Evolutionary conservation across 345 rosid genomes (phyloP), one percentile per base, ranked within the genome.

Genomic region (Anastatica hierochuntica): DNA sequence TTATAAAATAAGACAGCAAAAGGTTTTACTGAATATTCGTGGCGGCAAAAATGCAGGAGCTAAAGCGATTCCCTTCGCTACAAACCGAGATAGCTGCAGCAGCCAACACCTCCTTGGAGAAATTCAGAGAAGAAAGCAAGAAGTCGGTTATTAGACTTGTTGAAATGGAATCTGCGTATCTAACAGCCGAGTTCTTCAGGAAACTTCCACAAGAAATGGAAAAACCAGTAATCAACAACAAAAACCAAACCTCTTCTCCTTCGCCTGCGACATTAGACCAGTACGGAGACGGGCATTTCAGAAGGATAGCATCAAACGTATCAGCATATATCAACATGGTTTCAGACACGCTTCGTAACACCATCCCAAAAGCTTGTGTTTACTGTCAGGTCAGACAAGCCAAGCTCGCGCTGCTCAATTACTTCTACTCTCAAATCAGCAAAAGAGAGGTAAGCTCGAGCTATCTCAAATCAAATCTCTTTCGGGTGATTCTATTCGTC

Each of bases 361-460:
- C 80, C 19, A 72, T 85, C 17, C 95, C 95, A 2, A 85, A 85
- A 61, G 85, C 95, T 10, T 74, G 80, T 52, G 90, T 82, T 18
- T 60, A 80, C 43, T 85, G 95, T 68, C 95, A 85, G 69, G 95
- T 85, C n/a, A 70, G 77, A 68, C 85, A 80, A 60, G 95, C 95
- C 39, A 85, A 80, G 60, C 73, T 63, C 38, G 80, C 88, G 3
- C 69, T 85, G 63, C 79, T 82, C 8, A 74, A 82, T 49, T 69
- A 73, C 80, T 85, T 85, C 80, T 85, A 85, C 62, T 47, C 65
- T 14, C 85, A 75, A 66, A 69, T 85, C 49, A 88, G 89, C 53
- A 76, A 78, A 63, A 81, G 63, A 66, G 86, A 84, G 84, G 94
- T 81, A 62, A 7, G 42, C 11, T 1, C 0, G 37, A 16, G 17